A percentile compares a stretch with the other conserved stretches of the same genome.
Evolutionary conservation across 176 grass and related monocot genomes (phyloP).

Genomic region (Cocos nucifera): DNA sequence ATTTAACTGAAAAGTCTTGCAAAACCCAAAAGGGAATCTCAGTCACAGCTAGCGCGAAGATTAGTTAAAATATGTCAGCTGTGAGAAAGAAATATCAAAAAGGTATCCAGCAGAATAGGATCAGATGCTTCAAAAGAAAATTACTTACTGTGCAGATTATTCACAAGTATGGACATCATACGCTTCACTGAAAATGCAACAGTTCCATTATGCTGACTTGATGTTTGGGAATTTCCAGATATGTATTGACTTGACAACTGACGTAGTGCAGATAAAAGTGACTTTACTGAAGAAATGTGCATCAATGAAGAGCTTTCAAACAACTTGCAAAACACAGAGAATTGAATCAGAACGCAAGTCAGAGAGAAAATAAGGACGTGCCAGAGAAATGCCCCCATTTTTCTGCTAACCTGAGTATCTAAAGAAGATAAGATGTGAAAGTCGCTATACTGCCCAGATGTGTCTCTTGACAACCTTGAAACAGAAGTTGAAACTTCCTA

Average conservation of each 20-base stretch:
- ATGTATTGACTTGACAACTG: conserved; percentile 93
- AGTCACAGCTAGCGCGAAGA: too few species aligned
- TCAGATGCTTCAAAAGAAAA: not conserved
- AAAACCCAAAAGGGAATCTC: too few species aligned
- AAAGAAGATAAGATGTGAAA: conserved; percentile 97
- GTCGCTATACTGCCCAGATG: conserved; percentile 95
- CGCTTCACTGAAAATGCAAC: conserved; percentile 88
- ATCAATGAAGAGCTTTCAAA: conserved; percentile 98
- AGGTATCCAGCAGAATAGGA: too few species aligned
- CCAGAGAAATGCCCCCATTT: conserved; percentile 12
- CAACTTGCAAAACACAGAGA: conserved; percentile 52
- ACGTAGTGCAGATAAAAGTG: conserved; percentile 78
- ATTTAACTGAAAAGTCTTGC: too few species aligned
- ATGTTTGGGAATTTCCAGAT: conserved; percentile 44
- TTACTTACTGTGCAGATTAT: conserved; percentile 72
- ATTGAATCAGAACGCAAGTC: conserved; percentile 9
- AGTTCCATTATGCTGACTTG: conserved; percentile 63
- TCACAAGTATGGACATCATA: conserved; percentile 85
- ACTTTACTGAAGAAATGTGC: conserved; percentile 85
- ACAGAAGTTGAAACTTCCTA: conserved; percentile 96
- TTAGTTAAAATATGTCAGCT: too few species aligned
- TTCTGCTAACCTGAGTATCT: conserved; percentile 89
- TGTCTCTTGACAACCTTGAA: conserved; percentile 78
- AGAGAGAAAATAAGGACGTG: not conserved
- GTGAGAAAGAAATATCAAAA: too few species aligned